Conservation (phyloP, 2,329 filamentous ascomycete species). For the Ampelomyces quisqualis region DNA sequence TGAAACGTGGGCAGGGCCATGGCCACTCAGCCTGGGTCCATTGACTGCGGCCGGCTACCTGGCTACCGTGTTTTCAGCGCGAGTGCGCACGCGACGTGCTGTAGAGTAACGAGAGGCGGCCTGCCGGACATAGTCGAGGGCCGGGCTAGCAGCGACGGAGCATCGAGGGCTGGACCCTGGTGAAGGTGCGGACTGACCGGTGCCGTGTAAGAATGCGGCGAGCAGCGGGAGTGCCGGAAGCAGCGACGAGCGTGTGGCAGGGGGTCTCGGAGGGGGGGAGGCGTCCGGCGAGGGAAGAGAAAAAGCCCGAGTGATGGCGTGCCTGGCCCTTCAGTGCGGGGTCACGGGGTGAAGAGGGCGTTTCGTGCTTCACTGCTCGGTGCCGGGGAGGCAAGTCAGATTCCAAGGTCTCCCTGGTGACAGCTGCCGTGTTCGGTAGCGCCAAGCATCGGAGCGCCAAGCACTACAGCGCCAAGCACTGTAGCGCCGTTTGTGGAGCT, state of each 20-base stretch:
- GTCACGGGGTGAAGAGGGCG: constrained; percentile 8
- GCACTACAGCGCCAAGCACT: no score
- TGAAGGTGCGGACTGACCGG: constrained; percentile 10
- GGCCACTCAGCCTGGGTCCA: constrained; percentile 28
- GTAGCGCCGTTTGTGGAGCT: no score
- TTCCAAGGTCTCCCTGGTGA: constrained; percentile 10
- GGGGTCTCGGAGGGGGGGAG: not conserved
- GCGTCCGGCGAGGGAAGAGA: not conserved
- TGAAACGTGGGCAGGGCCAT: constrained; percentile 55
- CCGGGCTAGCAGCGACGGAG: constrained; percentile 15
- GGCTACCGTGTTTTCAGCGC: constrained; percentile 19
- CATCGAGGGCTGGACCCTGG: constrained; percentile 17
- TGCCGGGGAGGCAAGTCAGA: no score
- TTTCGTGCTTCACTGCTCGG: constrained; percentile 5
- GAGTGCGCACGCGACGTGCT: constrained; percentile 35
- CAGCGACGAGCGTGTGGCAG: constrained; percentile 1
- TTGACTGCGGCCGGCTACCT: constrained; percentile 19
- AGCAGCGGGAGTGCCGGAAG: constrained; percentile 14
- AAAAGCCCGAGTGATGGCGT: constrained; percentile 1
- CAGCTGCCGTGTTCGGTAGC: no score
- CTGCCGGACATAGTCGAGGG: constrained; percentile 37
- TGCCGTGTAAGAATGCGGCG: constrained; percentile 16
- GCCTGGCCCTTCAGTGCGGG: not conserved
- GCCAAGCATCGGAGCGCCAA: no score
- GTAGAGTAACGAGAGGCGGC: constrained; percentile 13